Conservation (phyloP, 1,284 basidiomycete species). For the Irpex sp. region DNA sequence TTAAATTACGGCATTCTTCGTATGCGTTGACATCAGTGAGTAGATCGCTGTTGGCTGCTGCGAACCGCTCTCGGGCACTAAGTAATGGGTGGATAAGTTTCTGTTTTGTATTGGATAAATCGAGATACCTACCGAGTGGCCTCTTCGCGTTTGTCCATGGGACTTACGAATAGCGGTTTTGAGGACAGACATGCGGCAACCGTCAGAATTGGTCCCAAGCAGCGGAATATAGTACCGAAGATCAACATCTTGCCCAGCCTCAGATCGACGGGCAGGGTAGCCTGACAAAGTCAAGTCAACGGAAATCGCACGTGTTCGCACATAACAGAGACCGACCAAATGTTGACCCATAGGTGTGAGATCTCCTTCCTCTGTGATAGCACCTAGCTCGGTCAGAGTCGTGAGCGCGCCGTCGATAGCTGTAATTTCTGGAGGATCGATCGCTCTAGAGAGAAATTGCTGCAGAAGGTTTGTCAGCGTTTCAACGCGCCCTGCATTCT, state of each 20-base stretch:
- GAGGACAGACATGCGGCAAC: constrained; percentile 81
- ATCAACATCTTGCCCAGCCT: constrained; percentile 92
- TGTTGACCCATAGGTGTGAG: constrained; percentile 84
- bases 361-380: constrained; percentile 58
- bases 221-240: constrained; percentile 75
- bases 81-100: neutral
- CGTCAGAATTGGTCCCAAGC: constrained; percentile 70
- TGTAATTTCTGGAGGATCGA: constrained; percentile 76
- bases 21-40: constrained; percentile 81
- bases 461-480: constrained; percentile 2
- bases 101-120: neutral
- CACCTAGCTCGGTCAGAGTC: constrained; percentile 76
- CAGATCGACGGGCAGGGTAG: constrained; percentile 84
- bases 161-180: constrained; percentile 81
- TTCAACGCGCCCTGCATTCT: no score
- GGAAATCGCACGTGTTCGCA: constrained; percentile 4
- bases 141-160: constrained; percentile 81
- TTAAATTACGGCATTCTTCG: constrained; percentile 55
- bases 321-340: constrained; percentile 43
- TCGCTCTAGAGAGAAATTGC: constrained; percentile 65
- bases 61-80: constrained; percentile 68
- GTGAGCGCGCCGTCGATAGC: constrained; percentile 79
- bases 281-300: constrained; percentile 34
- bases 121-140: constrained; percentile 49
- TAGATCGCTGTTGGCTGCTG: constrained; percentile 77